Evolutionary conservation across 1,284 basidiomycete genomes (phyloP).

Genomic region (Microbotryum silenes-acaulis): DNA sequence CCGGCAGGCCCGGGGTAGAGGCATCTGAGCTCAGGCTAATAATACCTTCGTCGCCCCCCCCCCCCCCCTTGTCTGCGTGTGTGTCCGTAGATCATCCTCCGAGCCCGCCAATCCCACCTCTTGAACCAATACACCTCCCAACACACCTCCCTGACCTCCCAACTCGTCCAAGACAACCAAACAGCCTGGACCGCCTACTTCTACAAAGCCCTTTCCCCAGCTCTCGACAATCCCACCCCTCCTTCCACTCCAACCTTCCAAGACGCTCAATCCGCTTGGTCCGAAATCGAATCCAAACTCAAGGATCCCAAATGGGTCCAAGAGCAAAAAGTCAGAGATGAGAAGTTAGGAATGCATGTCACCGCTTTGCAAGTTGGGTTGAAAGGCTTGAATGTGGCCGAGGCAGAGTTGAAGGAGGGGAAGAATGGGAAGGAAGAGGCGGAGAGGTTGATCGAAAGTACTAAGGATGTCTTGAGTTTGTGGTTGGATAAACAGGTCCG

Average conservation of each 20-base stretch:
- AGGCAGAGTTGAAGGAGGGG: constrained; percentile 9
- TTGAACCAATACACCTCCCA: constrained; percentile 49
- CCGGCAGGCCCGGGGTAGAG: background rate
- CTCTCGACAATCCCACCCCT: constrained; percentile 48
- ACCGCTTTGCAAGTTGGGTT: constrained; percentile 48
- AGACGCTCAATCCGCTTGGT: constrained; percentile 52
- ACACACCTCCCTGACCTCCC: constrained; percentile 41
- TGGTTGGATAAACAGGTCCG: constrained; percentile 67
- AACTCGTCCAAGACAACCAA: constrained; percentile 55
- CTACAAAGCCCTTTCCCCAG: constrained; percentile 53
- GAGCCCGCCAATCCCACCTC: constrained; percentile 78
- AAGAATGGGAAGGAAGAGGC: constrained; percentile 42
- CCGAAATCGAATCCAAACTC: constrained; percentile 48
- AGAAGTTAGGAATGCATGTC: constrained; percentile 85
- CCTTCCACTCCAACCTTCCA: constrained; percentile 37
- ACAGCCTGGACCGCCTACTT: constrained; percentile 61
- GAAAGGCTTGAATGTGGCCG: constrained; percentile 15
- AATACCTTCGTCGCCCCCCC: background rate
- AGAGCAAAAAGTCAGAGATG: constrained; percentile 64
- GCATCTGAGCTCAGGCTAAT: background rate
- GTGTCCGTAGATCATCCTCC: constrained; percentile 66
- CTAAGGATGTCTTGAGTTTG: constrained; percentile 64
- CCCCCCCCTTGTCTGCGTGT: background rate
- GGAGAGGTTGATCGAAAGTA: constrained; percentile 58
- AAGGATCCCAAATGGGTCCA: constrained; percentile 54